Evolutionary conservation across 805 yeast genomes (phyloP), one percentile per base, ranked within the genome.

Genomic region (Kodamaea laetipori): DNA sequence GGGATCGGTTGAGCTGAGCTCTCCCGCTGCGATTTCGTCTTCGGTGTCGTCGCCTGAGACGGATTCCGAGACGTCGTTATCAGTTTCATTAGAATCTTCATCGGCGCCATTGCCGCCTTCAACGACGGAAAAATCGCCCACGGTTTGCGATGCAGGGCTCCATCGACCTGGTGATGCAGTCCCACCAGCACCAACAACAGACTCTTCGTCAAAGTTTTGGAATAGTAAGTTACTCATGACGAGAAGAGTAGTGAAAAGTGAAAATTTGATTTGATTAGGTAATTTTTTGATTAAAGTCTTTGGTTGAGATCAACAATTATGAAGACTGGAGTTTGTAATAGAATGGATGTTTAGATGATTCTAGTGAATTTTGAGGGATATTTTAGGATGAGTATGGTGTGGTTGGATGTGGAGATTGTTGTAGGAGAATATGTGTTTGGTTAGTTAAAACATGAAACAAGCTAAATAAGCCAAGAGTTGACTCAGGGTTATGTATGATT

Each of bases 181-280:
- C n/a, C n/a, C n/a, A n/a, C n/a, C n/a, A n/a, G n/a, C n/a, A n/a
- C n/a, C n/a, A n/a, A n/a, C n/a, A n/a, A 43, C 18, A 44, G 49
- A 23, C 45, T 43, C 45, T 28, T 51, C 45, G 39, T 43, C 38
- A 35, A 23, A 49, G 41, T 53, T 56, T 25, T 56, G 56, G 43
- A 52, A 59, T 35, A 58, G 42, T 31, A 59, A 43, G 43, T 56
- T 48, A 50, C 61, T 58, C 64, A 59, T 59, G 34, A 13, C 9
- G 34, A 17, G 17, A 15, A 30, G 11, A 17, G 17, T n/a, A 30
- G 27, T 21, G 24, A 21, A 30, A n/a, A n/a, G n/a, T 30, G 34
- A 30, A 30, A 30, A 30, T 30, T 30, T 30, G 34, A 27, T 30
- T 13, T 21, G 24, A 6, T 21, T 21, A 21, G 24, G 24, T 21